Conservation (phyloP, 306 rosid genomes). For the Dicorynia guianensis region DNA sequence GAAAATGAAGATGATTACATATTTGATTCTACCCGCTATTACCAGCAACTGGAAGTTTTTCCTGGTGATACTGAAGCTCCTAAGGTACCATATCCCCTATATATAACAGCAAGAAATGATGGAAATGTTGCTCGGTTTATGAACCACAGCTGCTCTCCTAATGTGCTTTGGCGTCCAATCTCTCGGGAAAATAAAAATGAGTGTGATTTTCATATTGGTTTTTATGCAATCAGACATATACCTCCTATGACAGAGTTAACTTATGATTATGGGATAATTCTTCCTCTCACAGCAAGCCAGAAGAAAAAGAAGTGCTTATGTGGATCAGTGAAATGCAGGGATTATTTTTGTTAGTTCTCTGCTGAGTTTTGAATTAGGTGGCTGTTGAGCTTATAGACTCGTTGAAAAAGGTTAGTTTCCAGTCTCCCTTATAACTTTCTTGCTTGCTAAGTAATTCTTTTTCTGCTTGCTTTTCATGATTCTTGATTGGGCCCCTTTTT, state of each 20-base stretch:
- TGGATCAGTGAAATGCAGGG: conserved; percentile 61
- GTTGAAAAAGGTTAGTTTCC: conserved; percentile 61
- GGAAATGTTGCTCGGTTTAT: conserved; percentile 78
- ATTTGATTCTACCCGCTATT: conserved; percentile 56
- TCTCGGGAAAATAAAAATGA: conserved; percentile 57
- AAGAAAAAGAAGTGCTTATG: conserved; percentile 63
- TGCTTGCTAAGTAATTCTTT: conserved; percentile 20
- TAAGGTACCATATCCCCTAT: conserved; percentile 51
- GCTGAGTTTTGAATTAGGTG: conserved; percentile 41
- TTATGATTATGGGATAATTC: conserved; percentile 62
- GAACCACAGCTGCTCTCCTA: conserved; percentile 79
- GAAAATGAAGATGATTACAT: conserved; percentile 58
- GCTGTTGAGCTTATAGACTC: conserved; percentile 27
- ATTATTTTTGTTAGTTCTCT: conserved; percentile 60
- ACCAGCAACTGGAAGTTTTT: no score
- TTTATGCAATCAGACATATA: conserved; percentile 65
- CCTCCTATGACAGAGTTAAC: conserved; percentile 76
- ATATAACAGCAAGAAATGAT: conserved; percentile 61
- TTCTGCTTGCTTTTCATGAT: conserved; percentile 22
- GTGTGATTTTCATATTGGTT: conserved; percentile 63
- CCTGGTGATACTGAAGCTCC: no score
- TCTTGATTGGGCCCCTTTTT: conserved; percentile 6
- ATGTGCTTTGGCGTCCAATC: conserved; percentile 76
- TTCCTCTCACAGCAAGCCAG: conserved; percentile 36
- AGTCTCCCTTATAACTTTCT: conserved; percentile 5